Conservation (phyloP, 495 filamentous ascomycete genomes). For the Penicillium fimorum region DNA sequence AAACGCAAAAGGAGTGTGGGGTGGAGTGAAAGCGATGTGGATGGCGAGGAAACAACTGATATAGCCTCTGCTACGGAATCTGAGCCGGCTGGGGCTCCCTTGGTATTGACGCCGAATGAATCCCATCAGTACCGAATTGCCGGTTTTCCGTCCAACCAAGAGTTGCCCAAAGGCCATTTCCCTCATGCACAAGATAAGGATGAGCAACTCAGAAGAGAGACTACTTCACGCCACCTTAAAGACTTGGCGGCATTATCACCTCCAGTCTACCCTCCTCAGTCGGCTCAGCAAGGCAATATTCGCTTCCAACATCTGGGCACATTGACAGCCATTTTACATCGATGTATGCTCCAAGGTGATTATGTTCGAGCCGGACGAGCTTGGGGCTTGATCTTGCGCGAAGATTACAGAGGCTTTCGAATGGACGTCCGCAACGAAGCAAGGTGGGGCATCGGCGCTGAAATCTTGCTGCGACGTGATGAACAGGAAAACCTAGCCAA, state of each 20-base stretch:
- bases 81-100: conserved; percentile 20
- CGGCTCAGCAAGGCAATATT: conserved; percentile 37
- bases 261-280: conserved; percentile 39
- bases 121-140: conserved; percentile 48
- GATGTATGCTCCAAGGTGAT: conserved; percentile 58
- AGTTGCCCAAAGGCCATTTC: conserved; percentile 44
- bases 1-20: conserved; percentile 40
- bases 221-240: conserved; percentile 14
- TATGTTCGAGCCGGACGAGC: conserved; percentile 61
- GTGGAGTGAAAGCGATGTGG: conserved; percentile 28
- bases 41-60: conserved; percentile 34
- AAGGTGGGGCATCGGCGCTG: conserved; percentile 69
- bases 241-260: conserved; percentile 31
- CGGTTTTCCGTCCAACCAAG: conserved; percentile 43
- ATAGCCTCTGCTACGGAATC: conserved; percentile 31
- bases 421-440: conserved; percentile 55
- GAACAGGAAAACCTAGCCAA: conserved; percentile 19
- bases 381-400: conserved; percentile 62
- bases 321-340: conserved; percentile 61
- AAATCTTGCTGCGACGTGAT: conserved; percentile 57
- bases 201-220: conserved; percentile 13
- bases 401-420: conserved; percentile 47
- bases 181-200: conserved; percentile 38
- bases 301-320: conserved; percentile 59
- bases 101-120: conserved; percentile 47